Percentiles rank a stretch among this genome's conserved stretches.
Evolutionary conservation across 345 rosid genomes (phyloP).

Genomic region (Salix brachista): DNA sequence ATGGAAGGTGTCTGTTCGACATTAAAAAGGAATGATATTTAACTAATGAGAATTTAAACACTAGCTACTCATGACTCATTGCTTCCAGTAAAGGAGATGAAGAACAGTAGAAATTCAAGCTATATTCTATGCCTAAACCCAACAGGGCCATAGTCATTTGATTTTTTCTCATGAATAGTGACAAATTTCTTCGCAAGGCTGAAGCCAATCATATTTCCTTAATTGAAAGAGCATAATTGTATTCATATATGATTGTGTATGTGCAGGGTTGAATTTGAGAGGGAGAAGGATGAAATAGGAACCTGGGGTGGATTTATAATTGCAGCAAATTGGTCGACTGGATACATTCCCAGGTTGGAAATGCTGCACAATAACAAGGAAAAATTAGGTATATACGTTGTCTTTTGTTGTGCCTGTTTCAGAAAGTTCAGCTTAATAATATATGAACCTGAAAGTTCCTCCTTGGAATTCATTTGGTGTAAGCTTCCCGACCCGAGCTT

Average conservation of each 20-base stretch:
- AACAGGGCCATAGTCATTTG: no score
- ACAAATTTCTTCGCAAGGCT: neutral
- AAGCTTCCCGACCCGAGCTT: slow-evolving; percentile 89
- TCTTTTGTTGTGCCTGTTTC: neutral
- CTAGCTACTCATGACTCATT: no score
- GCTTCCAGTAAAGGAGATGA: no score
- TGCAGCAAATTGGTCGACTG: slow-evolving; percentile 87
- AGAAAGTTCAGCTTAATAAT: neutral
- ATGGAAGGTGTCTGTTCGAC: no score
- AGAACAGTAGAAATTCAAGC: no score
- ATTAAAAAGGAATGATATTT: no score
- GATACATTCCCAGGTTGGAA: slow-evolving; percentile 99
- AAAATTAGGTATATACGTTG: neutral
- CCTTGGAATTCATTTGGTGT: slow-evolving; percentile 90
- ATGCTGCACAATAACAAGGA: slow-evolving; percentile 58
- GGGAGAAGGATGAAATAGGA: slow-evolving; percentile 8
- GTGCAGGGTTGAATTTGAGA: slow-evolving; percentile 7
- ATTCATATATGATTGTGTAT: neutral
- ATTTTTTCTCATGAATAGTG: neutral
- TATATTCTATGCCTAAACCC: no score
- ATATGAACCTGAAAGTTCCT: slow-evolving; percentile 83
- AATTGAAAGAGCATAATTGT: neutral
- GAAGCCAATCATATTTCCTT: neutral
- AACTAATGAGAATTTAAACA: no score
- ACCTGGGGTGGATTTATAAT: slow-evolving; percentile 99